Conservation (phyloP, 2,329 filamentous ascomycete genomes). For the Calonectria naviculata region DNA sequence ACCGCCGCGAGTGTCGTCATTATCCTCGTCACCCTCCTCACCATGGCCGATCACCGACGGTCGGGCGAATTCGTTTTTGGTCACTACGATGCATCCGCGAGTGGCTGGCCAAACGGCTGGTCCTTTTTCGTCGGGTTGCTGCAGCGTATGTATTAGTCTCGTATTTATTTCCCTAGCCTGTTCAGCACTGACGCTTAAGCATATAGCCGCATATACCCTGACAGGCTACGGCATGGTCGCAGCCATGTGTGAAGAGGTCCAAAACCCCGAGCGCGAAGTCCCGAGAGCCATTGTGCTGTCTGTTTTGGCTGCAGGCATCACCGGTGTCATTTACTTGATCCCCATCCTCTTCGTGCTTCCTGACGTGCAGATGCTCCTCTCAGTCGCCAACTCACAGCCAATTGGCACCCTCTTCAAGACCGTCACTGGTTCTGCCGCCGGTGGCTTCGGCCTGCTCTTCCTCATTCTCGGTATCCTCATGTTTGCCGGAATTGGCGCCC, state of each 20-base stretch:
- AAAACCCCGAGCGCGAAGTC: conserved; percentile 68
- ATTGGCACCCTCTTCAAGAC: conserved; percentile 82
- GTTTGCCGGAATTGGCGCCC: conserved; percentile 79
- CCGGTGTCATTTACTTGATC: conserved; percentile 73
- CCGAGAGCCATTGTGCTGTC: conserved; percentile 76
- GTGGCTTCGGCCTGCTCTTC: conserved; percentile 81
- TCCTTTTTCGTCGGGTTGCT: conserved; percentile 67
- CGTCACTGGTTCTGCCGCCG: conserved; percentile 77
- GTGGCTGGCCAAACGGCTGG: conserved; percentile 76
- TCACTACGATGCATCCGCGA: conserved; percentile 74
- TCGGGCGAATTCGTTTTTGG: conserved; percentile 74
- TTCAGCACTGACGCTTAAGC: conserved; percentile 17
- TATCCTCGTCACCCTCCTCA: conserved; percentile 76
- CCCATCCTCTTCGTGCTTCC: conserved; percentile 83
- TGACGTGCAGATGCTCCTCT: conserved; percentile 70
- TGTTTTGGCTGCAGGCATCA: conserved; percentile 72
- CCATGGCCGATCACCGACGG: conserved; percentile 72
- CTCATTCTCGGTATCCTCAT: conserved; percentile 81
- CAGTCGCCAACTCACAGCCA: conserved; percentile 78
- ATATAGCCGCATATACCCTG: conserved; percentile 50
- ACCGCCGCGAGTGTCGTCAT: conserved; percentile 75
- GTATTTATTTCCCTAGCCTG: background rate
- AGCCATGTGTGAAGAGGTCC: conserved; percentile 71
- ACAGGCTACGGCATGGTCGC: conserved; percentile 64
- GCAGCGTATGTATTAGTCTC: conserved; percentile 50